Percentiles rank a stretch among this genome's conserved stretches.
phyloP scores from a whole-genome alignment of 2,329 filamentous ascomycete species.

The Drechslera avenae region DNA sequence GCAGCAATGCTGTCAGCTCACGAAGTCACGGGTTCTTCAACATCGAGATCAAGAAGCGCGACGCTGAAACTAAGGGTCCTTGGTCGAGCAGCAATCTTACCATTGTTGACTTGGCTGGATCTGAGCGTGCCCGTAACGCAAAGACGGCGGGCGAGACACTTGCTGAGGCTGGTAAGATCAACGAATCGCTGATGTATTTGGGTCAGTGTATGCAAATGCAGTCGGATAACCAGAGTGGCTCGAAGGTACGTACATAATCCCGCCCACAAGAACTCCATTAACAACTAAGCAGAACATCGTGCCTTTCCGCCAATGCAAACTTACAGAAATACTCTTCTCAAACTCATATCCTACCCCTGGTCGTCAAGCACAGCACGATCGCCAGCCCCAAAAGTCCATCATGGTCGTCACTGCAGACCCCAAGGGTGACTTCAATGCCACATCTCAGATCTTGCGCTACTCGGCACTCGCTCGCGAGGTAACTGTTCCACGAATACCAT shows the following conservation, averaged over 20 bases:
- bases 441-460: conserved; percentile 93
- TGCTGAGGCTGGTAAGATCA: conserved; percentile 96
- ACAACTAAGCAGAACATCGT: conserved; percentile 61
- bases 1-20: conserved; percentile 89
- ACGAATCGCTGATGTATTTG: conserved; percentile 97
- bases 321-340: conserved; percentile 59
- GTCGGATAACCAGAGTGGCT: conserved; percentile 74
- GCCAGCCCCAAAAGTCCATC: conserved; percentile 76
- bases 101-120: conserved; percentile 91
- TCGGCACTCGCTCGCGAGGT: conserved; percentile 91
- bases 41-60: conserved; percentile 88
- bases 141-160: conserved; percentile 93
- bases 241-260: conserved; percentile 63
- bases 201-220: conserved; percentile 97
- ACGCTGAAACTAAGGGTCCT: conserved; percentile 58
- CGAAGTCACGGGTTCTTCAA: conserved; percentile 96
- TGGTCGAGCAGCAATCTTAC: conserved; percentile 84
- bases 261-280: conserved; percentile 7
- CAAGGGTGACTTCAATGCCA: conserved; percentile 92
- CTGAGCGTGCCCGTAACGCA: conserved; percentile 88
- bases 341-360: conserved; percentile 56
- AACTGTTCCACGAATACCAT: conserved; percentile 86
- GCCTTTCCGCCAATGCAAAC: conserved; percentile 67
- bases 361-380: conserved; percentile 52
- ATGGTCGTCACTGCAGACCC: conserved; percentile 98